Percentiles rank a stretch among this genome's conserved stretches.
Conservation (phyloP, 768 basidiomycete species). For the Auricularia sp. region DNA sequence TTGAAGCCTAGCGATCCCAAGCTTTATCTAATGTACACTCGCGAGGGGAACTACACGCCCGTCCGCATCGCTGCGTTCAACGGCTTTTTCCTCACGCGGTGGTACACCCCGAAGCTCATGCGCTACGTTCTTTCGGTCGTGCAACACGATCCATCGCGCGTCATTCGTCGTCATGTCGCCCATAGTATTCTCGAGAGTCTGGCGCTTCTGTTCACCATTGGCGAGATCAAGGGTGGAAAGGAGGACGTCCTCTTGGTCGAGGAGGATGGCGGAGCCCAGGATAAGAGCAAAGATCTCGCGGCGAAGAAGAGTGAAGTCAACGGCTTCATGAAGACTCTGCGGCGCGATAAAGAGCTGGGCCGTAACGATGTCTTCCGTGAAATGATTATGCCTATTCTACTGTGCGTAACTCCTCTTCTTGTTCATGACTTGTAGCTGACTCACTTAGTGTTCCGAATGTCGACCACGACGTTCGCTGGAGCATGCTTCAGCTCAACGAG, state of each 20-base stretch:
- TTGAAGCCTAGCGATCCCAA: constrained; percentile 68
- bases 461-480: constrained; percentile 87
- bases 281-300: constrained; percentile 53
- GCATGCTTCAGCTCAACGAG: constrained; percentile 84
- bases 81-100: constrained; percentile 73
- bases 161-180: constrained; percentile 80
- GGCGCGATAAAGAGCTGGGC: constrained; percentile 80
- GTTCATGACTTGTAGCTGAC: background rate
- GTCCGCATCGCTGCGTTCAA: constrained; percentile 93
- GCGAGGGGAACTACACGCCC: constrained; percentile 89
- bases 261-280: constrained; percentile 68
- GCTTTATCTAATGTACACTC: constrained; percentile 78
- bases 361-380: constrained; percentile 72
- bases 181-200: constrained; percentile 78
- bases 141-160: constrained; percentile 72
- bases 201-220: constrained; percentile 76
- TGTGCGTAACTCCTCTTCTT: constrained; percentile 39
- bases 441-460: constrained; percentile 52
- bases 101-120: constrained; percentile 79
- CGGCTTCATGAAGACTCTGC: constrained; percentile 71
- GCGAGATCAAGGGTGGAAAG: constrained; percentile 69
- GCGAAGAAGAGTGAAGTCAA: constrained; percentile 73
- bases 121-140: constrained; percentile 82
- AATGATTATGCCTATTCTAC: constrained; percentile 67
- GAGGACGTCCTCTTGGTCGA: constrained; percentile 77